Conservation (phyloP, 371 early-diverging fungal species). For the Catenaria anguillulae region DNA sequence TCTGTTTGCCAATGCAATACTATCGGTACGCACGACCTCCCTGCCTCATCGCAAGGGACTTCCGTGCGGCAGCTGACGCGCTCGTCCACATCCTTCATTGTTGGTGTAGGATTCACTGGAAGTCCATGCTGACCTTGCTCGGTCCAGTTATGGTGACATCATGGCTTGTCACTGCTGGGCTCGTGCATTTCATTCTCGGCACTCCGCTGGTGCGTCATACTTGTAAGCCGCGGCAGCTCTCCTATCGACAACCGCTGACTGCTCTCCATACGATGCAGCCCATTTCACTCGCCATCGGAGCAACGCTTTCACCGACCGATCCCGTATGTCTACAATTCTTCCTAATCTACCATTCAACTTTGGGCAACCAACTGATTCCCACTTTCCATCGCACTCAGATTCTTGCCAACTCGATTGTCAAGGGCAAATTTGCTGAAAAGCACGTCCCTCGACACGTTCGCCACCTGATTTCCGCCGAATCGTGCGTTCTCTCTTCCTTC, state of each 20-base stretch:
- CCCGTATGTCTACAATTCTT: no score
- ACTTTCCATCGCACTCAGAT: conserved; percentile 21
- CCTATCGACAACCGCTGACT: no score
- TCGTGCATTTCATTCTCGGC: conserved; percentile 33
- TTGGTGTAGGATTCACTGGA: conserved; percentile 19
- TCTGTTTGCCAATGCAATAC: conserved; percentile 13
- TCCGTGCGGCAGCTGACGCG: no score
- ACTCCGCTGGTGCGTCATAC: conserved; percentile 18
- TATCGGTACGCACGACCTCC: no score
- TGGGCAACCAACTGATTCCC: no score
- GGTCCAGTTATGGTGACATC: conserved; percentile 71
- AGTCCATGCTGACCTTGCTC: conserved; percentile 55
- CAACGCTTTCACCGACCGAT: no score
- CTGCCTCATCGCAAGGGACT: no score
- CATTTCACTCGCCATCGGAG: background rate
- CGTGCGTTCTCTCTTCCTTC: no score
- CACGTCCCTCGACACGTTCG: conserved; percentile 69
- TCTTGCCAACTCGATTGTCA: conserved; percentile 80
- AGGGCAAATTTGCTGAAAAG: conserved; percentile 84
- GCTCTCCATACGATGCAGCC: background rate
- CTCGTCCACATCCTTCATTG: no score
- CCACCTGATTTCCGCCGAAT: conserved; percentile 68
- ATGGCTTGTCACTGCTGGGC: conserved; percentile 64
- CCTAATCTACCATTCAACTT: no score
- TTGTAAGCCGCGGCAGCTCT: background rate